Evolutionary conservation across 2,329 filamentous ascomycete species (phyloP).

Genomic region (Aureobasidium sp.): DNA sequence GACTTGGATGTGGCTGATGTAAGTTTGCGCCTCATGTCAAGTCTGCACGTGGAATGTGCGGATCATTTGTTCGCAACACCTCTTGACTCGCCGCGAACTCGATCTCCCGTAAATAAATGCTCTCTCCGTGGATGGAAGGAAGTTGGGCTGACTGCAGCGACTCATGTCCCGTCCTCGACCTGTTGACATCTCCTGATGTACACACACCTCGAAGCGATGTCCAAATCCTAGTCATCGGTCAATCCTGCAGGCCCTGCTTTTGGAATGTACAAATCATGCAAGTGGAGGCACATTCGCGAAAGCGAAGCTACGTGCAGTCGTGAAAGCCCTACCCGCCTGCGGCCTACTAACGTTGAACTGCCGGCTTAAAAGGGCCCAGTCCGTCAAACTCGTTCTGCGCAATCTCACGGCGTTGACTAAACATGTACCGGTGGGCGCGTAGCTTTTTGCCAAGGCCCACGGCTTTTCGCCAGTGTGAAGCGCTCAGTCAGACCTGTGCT

Average conservation of each 20-base stretch:
- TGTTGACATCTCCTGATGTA: neutral
- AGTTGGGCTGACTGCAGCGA: neutral
- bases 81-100: neutral
- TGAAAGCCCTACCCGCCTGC: neutral
- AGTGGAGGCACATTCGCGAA: neutral
- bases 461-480: neutral
- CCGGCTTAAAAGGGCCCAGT: neutral
- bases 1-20: neutral
- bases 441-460: neutral
- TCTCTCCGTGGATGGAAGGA: neutral
- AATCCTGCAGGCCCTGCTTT: neutral
- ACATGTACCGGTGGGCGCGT: neutral
- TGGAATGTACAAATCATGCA: neutral
- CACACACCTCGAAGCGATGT: neutral
- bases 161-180: neutral
- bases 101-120: neutral
- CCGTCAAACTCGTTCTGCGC: slow-evolving; percentile 1
- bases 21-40: neutral
- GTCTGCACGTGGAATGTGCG: neutral
- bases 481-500: neutral
- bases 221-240: neutral
- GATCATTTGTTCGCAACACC: neutral
- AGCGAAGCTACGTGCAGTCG: neutral
- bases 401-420: slow-evolving; percentile 1
- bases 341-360: neutral